Conservation (phyloP, 2,329 filamentous ascomycete species). For the Trichoderma arundinaceum region DNA sequence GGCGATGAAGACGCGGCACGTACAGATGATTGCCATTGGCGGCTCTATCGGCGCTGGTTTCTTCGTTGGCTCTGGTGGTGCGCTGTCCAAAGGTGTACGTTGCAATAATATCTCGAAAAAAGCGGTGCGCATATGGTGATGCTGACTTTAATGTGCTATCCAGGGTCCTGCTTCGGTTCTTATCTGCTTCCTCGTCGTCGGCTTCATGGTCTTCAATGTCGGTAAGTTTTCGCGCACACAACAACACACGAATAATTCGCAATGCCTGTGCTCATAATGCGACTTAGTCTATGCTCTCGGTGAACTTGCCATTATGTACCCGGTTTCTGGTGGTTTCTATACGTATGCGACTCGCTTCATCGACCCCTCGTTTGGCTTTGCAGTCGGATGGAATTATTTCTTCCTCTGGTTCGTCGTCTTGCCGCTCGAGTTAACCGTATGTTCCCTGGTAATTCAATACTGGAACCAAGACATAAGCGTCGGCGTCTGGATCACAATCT, state of each 20-base stretch:
- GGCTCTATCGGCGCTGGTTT: constrained; percentile 68
- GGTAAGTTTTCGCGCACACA: constrained; percentile 37
- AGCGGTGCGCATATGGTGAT: background rate
- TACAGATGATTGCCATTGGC: constrained; percentile 68
- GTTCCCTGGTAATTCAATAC: constrained; percentile 56
- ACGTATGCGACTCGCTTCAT: constrained; percentile 66
- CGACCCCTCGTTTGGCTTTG: constrained; percentile 64
- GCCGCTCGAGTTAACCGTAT: constrained; percentile 58
- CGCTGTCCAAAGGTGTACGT: constrained; percentile 57
- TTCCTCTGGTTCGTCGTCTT: constrained; percentile 59
- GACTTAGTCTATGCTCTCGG: constrained; percentile 60
- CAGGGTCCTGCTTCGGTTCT: constrained; percentile 51
- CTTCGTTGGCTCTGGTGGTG: constrained; percentile 64
- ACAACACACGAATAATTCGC: background rate
- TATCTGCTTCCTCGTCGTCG: constrained; percentile 61
- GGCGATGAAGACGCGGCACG: constrained; percentile 61
- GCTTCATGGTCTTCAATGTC: constrained; percentile 66
- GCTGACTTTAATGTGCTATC: background rate
- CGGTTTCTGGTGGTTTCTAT: constrained; percentile 67
- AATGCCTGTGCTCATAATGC: background rate
- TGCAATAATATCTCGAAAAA: constrained; percentile 9
- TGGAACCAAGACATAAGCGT: constrained; percentile 56
- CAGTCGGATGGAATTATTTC: constrained; percentile 55
- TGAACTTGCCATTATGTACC: constrained; percentile 66
- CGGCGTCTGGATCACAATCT: constrained; percentile 60